Evolutionary conservation across 768 basidiomycete species (phyloP).

Genomic region (Boletus eberwhitei): DNA sequence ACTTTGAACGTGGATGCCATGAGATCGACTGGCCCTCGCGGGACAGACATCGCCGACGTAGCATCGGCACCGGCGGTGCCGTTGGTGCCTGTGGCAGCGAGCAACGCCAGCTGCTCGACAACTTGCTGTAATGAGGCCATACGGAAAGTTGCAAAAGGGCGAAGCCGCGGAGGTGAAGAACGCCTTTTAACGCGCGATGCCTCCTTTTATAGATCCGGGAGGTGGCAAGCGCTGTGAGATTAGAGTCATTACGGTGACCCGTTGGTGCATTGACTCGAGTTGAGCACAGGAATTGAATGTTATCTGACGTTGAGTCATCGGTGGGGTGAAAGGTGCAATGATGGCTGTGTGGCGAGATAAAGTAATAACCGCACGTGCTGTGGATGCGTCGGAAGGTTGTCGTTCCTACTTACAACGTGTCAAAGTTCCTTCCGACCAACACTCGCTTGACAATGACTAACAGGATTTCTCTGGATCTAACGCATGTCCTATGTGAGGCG

Average conservation of each 20-base stretch:
- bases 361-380: too few relatives aligned
- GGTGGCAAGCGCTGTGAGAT: not conserved
- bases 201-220: conserved; percentile 18
- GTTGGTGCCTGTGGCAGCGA: conserved; percentile 18
- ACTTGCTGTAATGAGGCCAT: conserved; percentile 31
- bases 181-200: not conserved
- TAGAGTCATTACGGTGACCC: not conserved
- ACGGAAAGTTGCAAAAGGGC: not conserved
- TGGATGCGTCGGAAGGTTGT: too few relatives aligned
- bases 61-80: conserved; percentile 11
- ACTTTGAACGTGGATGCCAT: conserved; percentile 39
- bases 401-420: too few relatives aligned
- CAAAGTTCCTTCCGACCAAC: not conserved
- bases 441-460: not conserved
- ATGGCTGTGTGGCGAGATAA: too few relatives aligned
- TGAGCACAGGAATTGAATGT: conserved; percentile 6
- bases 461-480: conserved; percentile 56
- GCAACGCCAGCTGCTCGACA: conserved; percentile 27
- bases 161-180: not conserved
- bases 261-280: conserved; percentile 5
- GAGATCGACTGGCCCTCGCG: conserved; percentile 22
- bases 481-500: conserved; percentile 33
- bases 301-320: not conserved
- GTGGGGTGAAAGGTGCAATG: too few relatives aligned
- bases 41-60: conserved; percentile 6